Evolutionary conservation across 2,329 filamentous ascomycete genomes (phyloP), one percentile per base, ranked within the genome.

Genomic region (Cadophora sp.): DNA sequence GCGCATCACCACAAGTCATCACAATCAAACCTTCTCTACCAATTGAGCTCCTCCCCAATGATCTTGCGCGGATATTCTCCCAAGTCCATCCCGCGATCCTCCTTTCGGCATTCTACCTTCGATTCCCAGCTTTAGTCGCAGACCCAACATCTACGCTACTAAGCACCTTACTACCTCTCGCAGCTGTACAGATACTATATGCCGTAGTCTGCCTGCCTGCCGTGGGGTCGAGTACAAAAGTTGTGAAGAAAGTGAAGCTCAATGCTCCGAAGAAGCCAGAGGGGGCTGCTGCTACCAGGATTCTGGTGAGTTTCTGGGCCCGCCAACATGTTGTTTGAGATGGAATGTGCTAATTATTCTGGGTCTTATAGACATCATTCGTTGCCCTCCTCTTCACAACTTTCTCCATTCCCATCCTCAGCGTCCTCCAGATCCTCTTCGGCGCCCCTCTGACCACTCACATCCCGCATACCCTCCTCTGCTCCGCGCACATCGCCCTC

Each of bases 361-460:
- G 53, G 47, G 13, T 24, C 7, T 5, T n/a, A 41, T 76, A 97
- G 84, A 89, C 92, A 1, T 84, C 87, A 1, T 84, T 96, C 71
- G 83, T 94, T 66, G 90, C 91, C 8, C 85, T 95, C 39, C 78
- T 88, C 55, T 80, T 90, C 14, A 76, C 80, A 20, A 60, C 73
- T 18, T 64, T 80, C 56, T 86, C 67, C 5, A 83, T 86, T 0
- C 88, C 88, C 1, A 75, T 88, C 43, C 81, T 90, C 53, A 80
- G 84, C 16, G 71, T 78, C 33, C 73, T 90, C 24, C 83, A 89
- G 77, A 84, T 98, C 75, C 91, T 98, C 72, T 96, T 97, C 79
- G 96, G 96, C 76, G 96, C 95, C 8, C 96, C 96, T 0, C 83
- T 97, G 62, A 92, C 95, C 39, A 93, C 92, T 0, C 92, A 97